A percentile compares a stretch with the other conserved stretches of the same genome.
Conservation (phyloP, 1,139 yeast genomes). For the Pichia sp. region DNA sequence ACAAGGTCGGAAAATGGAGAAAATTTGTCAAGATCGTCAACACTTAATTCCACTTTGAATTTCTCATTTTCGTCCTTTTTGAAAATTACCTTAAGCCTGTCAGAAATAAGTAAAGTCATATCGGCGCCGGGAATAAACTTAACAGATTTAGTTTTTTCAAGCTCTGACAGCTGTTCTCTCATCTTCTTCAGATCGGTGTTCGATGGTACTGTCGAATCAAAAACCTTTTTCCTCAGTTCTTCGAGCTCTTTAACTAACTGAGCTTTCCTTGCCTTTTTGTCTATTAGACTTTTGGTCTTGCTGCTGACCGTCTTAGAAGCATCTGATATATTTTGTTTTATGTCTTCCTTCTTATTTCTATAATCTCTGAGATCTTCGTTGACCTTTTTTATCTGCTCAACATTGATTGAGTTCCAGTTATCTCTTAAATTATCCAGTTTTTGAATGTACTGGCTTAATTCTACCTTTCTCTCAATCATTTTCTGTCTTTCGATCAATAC, state of each 20-base stretch:
- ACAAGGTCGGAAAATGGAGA: slow-evolving; percentile 12
- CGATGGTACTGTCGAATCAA: slow-evolving; percentile 11
- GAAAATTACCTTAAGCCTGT: slow-evolving; percentile 6
- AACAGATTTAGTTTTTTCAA: slow-evolving; percentile 12
- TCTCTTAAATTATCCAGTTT: slow-evolving; percentile 13
- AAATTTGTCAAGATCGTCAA: slow-evolving; percentile 6
- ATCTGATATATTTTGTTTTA: slow-evolving; percentile 6
- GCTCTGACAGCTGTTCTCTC: slow-evolving; percentile 2
- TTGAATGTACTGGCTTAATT: slow-evolving; percentile 17
- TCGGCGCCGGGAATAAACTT: slow-evolving; percentile 4
- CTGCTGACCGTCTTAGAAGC: neutral
- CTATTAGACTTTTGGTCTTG: neutral
- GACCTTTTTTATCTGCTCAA: slow-evolving; percentile 10
- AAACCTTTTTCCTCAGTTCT: slow-evolving; percentile 1
- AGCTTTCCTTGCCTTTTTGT: slow-evolving; percentile 6
- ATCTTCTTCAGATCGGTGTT: slow-evolving; percentile 5
- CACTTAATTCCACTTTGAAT: neutral
- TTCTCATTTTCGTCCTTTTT: neutral
- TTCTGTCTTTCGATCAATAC: slow-evolving; percentile 25
- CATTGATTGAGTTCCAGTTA: slow-evolving; percentile 16
- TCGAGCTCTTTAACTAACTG: slow-evolving; percentile 10
- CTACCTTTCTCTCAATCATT: slow-evolving; percentile 23
- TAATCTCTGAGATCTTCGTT: slow-evolving; percentile 4
- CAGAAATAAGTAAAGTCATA: slow-evolving; percentile 5
- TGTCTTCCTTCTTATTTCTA: neutral